A percentile compares a stretch with the other conserved stretches of the same genome.
Conservation (phyloP, 2,329 filamentous ascomycete genomes). For the Fusarium clavum region DNA sequence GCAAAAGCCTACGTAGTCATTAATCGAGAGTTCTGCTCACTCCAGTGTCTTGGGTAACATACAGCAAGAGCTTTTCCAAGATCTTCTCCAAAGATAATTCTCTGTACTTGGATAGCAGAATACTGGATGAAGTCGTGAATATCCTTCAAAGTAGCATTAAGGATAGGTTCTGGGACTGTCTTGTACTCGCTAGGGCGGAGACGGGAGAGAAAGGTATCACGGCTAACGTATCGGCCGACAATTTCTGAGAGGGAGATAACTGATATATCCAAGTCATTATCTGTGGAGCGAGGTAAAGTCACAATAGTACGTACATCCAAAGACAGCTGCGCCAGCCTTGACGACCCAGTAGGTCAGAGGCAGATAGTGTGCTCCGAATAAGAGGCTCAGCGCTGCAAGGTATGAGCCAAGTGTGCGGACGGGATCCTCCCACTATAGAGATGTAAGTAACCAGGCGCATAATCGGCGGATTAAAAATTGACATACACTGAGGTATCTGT, state of each 20-base stretch:
- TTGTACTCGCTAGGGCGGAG: not conserved
- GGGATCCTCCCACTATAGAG: conserved; percentile 1
- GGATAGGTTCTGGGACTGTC: not conserved
- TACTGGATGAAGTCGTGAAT: not conserved
- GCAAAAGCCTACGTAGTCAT: not conserved
- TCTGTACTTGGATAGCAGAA: not conserved
- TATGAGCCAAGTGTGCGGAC: not conserved
- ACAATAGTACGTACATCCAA: not conserved
- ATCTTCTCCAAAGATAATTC: not conserved
- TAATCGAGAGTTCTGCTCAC: not conserved
- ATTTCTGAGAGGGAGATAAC: not conserved
- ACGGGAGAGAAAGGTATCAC: not conserved
- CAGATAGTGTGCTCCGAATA: not conserved
- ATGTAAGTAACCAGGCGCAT: not conserved
- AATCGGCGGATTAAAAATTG: not conserved
- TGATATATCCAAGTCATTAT: not conserved
- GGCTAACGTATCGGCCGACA: not conserved
- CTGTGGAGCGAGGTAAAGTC: not conserved
- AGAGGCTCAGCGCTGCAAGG: not conserved
- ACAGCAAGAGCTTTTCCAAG: not conserved
- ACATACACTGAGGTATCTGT: not conserved
- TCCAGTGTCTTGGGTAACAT: not conserved
- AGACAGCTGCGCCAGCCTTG: not conserved
- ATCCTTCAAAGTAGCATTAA: not conserved
- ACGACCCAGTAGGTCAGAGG: not conserved